phyloP scores from a whole-genome alignment of 352 stramenopile genomes.

The Albugo candida region DNA sequence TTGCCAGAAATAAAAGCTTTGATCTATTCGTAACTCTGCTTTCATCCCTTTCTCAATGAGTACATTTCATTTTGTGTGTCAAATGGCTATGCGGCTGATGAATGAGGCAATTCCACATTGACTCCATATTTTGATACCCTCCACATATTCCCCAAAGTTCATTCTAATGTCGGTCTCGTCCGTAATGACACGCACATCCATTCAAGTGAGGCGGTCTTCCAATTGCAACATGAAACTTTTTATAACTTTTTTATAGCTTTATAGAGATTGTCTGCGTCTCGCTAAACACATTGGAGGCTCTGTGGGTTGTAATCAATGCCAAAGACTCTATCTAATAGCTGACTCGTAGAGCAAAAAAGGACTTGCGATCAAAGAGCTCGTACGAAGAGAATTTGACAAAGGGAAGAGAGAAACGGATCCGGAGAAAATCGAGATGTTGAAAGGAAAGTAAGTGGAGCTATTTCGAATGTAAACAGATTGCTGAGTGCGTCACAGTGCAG shows the following conservation, averaged over 20 bases:
- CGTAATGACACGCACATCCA: background rate
- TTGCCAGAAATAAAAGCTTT: no score
- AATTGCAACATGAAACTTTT: background rate
- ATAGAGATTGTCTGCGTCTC: slow-evolving; percentile 66
- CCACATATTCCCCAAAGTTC: no score
- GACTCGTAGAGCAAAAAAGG: slow-evolving; percentile 63
- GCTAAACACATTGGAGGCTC: slow-evolving; percentile 75
- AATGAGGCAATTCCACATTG: no score
- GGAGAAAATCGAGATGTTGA: slow-evolving; percentile 64
- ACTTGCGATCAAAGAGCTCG: slow-evolving; percentile 39
- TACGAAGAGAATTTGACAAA: slow-evolving; percentile 70
- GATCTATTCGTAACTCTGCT: no score
- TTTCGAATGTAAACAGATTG: background rate
- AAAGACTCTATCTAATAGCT: slow-evolving; percentile 2
- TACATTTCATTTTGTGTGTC: no score
- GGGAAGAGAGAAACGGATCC: slow-evolving; percentile 50
- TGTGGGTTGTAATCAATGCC: slow-evolving; percentile 13
- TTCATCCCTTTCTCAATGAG: no score
- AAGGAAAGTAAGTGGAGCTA: slow-evolving; percentile 33
- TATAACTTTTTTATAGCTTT: slow-evolving; percentile 22
- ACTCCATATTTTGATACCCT: no score
- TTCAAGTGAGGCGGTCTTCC: background rate
- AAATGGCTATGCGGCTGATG: no score
- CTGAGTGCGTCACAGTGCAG: slow-evolving; percentile 18
- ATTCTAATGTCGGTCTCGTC: no score